These are phyloP conservation scores for Ganoderma leucocontextum DNA, from an alignment of 1,284 basidiomycete species.

Conservation along the genomic window DNA sequence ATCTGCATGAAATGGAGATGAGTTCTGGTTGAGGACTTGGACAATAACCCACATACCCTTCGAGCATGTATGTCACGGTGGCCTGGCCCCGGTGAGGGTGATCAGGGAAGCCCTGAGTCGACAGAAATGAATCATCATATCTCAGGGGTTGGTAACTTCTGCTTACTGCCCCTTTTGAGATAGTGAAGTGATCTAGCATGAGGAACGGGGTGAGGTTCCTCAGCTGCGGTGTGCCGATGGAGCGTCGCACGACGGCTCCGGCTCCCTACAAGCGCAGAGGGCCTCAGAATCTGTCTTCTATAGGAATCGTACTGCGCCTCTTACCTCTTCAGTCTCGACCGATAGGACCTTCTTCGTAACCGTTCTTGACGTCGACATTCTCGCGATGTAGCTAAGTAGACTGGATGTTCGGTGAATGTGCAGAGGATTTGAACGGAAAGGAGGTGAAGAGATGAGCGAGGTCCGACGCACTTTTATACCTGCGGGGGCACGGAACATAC, in stretches of 20 bases:
- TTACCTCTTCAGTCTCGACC: constrained; percentile 82
- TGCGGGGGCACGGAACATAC: constrained; percentile 25
- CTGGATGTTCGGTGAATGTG: constrained; percentile 9
- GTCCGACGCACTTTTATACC: constrained; percentile 20
- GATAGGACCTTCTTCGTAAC: constrained; percentile 83
- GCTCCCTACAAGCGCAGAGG: constrained; percentile 62
- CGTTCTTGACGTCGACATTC: constrained; percentile 61
- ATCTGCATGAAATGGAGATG: constrained; percentile 41
- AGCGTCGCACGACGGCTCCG: constrained; percentile 88
- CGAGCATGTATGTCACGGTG: constrained; percentile 89
- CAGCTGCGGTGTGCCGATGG: constrained; percentile 82
- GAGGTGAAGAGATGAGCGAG: neutral
- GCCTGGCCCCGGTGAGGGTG: constrained; percentile 93
- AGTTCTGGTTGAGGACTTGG: neutral
- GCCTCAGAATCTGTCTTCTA: neutral
- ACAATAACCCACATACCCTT: constrained; percentile 61
- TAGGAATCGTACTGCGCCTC: neutral
- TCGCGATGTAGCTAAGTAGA: constrained; percentile 26
- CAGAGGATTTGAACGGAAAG: neutral
- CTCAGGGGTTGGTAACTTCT: neutral
- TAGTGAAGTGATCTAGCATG: constrained; percentile 85
- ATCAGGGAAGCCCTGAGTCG: constrained; percentile 71
- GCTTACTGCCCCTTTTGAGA: constrained; percentile 66
- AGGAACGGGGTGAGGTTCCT: constrained; percentile 91
- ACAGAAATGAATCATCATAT: neutral